Conservation (phyloP, 192 early-diverging fungal genomes). For the Lobosporangium transversale region DNA sequence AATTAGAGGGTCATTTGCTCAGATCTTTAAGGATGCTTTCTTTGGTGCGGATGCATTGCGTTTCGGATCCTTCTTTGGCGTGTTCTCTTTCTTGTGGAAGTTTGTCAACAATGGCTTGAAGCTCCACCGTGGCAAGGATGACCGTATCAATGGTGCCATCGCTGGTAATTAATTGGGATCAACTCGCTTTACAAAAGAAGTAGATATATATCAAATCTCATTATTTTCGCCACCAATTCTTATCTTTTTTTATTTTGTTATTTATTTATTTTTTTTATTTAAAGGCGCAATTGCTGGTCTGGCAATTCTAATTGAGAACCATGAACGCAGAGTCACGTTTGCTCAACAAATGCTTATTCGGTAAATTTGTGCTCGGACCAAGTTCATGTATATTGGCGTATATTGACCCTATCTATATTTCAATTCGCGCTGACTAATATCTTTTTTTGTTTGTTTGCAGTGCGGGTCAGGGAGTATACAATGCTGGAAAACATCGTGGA, state of each 20-base stretch:
- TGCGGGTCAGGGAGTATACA: constrained; percentile 65
- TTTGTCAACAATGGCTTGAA: constrained; percentile 72
- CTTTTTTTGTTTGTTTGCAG: constrained; percentile 16
- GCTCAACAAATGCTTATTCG: constrained; percentile 69
- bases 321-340: constrained; percentile 62
- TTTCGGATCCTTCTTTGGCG: constrained; percentile 82
- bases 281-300: constrained; percentile 63
- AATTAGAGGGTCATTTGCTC: constrained; percentile 56
- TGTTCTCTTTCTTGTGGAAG: constrained; percentile 80
- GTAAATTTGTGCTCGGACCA: constrained; percentile 28
- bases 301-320: constrained; percentile 63
- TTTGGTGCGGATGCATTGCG: constrained; percentile 67
- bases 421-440: constrained; percentile 29
- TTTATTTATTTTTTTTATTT: neutral
- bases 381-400: no score
- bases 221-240: no score
- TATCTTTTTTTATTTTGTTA: no score
- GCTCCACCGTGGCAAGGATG: constrained; percentile 60
- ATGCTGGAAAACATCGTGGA: constrained; percentile 62
- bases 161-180: no score
- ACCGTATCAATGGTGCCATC: constrained; percentile 63
- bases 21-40: constrained; percentile 61
- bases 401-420: no score
- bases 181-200: no score
- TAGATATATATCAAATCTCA: no score